These are phyloP conservation scores for Diaporthe amygdali DNA, from an alignment of 2,329 filamentous ascomycete genomes.

Conservation along the genomic window DNA sequence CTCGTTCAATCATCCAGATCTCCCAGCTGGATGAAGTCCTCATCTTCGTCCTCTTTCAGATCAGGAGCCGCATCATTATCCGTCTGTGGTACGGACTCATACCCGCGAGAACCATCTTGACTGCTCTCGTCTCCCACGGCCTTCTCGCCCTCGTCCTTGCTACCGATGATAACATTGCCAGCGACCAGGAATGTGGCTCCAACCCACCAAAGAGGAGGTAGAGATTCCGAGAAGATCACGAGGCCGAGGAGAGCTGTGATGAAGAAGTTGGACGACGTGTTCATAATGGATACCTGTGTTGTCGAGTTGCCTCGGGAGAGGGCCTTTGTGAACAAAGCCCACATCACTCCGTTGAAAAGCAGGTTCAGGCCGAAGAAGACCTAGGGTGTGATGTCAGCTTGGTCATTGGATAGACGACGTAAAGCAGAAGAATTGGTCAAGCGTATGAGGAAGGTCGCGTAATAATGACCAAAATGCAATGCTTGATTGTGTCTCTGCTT, in stretches of 20 bases:
- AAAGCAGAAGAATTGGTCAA: not conserved
- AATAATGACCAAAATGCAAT: not conserved
- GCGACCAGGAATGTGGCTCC: conserved; percentile 75
- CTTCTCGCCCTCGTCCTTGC: conserved; percentile 60
- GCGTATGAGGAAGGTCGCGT: not conserved
- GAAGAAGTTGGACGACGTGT: conserved; percentile 83
- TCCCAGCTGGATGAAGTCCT: conserved; percentile 32
- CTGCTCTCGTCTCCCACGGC: conserved; percentile 24
- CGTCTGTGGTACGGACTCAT: conserved; percentile 36
- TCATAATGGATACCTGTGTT: conserved; percentile 81
- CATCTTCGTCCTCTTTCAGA: conserved; percentile 29
- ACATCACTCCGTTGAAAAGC: conserved; percentile 81
- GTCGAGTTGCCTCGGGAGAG: conserved; percentile 77
- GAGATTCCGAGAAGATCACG: conserved; percentile 71
- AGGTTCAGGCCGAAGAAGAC: conserved; percentile 78
- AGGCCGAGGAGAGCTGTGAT: conserved; percentile 75
- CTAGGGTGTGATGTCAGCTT: conserved; percentile 43
- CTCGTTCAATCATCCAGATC: conserved; percentile 16
- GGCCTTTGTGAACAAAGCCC: conserved; percentile 81
- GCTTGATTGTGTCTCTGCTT: conserved; percentile 39
- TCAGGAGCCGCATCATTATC: conserved; percentile 16
- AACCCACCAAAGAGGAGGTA: conserved; percentile 78
- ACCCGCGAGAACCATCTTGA: conserved; percentile 33
- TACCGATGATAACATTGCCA: conserved; percentile 79
- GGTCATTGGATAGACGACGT: not conserved